Percentiles rank a stretch among this genome's conserved stretches.
Conservation (phyloP, 495 filamentous ascomycete species). For the Letharia columbiana region DNA sequence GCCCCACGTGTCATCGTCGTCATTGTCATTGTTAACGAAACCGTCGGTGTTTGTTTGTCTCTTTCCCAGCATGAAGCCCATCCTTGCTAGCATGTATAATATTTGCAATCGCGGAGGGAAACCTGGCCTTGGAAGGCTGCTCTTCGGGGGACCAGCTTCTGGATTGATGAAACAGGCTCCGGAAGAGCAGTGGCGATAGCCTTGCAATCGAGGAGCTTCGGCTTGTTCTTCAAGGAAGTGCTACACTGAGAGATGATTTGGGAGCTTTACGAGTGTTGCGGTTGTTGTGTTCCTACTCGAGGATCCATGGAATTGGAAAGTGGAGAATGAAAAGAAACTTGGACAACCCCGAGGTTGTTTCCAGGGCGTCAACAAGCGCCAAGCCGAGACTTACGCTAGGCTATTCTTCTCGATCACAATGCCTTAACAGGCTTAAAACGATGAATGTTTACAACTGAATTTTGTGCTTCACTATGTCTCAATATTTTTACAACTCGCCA, state of each 20-base stretch:
- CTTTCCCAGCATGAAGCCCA: conserved; percentile 9
- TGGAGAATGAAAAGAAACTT: not conserved
- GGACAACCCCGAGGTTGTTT: not conserved
- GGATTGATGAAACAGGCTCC: not conserved
- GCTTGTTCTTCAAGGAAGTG: not conserved
- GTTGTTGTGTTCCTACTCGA: not conserved
- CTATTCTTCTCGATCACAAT: too few species aligned
- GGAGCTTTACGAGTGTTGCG: not conserved
- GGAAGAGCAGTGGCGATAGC: not conserved
- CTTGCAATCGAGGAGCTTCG: not conserved
- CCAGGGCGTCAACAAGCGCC: too few species aligned
- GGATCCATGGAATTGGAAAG: not conserved
- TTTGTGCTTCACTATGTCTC: not conserved
- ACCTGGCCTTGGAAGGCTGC: not conserved
- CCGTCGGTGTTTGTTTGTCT: conserved; percentile 6
- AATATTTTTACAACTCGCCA: conserved; percentile 19
- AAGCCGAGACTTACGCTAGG: too few species aligned
- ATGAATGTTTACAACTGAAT: not conserved
- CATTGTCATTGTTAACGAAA: conserved; percentile 3
- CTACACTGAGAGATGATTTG: not conserved
- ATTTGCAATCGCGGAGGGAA: not conserved
- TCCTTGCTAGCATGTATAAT: not conserved
- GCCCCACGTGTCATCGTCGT: conserved; percentile 9
- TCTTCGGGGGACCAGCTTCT: not conserved
- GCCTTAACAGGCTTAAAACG: not conserved